phyloP scores from a whole-genome alignment of 805 yeast genomes.

The Alloascoidea hylecoeti region DNA sequence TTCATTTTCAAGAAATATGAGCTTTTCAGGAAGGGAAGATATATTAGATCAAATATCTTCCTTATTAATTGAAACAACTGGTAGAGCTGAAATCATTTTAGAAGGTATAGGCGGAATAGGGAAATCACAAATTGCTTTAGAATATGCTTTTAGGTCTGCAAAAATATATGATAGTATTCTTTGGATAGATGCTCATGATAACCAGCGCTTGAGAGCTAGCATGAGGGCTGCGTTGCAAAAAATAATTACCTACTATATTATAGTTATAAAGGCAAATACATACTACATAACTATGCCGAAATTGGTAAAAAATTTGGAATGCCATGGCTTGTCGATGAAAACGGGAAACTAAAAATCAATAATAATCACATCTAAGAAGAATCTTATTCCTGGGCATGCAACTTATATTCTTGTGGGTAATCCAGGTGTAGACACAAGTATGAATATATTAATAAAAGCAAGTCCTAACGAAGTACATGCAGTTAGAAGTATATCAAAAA shows the following conservation, averaged over 20 bases:
- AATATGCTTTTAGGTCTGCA: not conserved
- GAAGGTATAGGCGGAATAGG: not conserved
- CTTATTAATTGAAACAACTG: too few relatives aligned
- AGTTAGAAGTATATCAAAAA: not conserved
- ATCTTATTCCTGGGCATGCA: not conserved
- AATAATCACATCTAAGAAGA: not conserved
- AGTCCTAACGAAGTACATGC: too few relatives aligned
- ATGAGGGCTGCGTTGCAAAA: not conserved
- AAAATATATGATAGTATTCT: not conserved
- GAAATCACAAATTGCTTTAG: not conserved
- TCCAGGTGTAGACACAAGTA: not conserved
- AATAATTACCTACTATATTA: not conserved
- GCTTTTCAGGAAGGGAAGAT: not conserved
- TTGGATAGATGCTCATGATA: not conserved
- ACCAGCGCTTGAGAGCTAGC: not conserved
- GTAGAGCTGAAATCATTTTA: too few relatives aligned
- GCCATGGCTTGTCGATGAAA: not conserved
- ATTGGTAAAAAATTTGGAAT: not conserved
- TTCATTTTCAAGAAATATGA: not conserved
- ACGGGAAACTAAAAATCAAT: not conserved
- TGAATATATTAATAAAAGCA: not conserved
- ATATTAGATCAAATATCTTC: too few relatives aligned
- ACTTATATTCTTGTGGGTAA: not conserved
- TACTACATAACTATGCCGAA: too few relatives aligned
- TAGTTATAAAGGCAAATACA: not conserved